Evolutionary conservation across 2,329 filamentous ascomycete genomes (phyloP).

Genomic region (Ophiostoma perfectum): DNA sequence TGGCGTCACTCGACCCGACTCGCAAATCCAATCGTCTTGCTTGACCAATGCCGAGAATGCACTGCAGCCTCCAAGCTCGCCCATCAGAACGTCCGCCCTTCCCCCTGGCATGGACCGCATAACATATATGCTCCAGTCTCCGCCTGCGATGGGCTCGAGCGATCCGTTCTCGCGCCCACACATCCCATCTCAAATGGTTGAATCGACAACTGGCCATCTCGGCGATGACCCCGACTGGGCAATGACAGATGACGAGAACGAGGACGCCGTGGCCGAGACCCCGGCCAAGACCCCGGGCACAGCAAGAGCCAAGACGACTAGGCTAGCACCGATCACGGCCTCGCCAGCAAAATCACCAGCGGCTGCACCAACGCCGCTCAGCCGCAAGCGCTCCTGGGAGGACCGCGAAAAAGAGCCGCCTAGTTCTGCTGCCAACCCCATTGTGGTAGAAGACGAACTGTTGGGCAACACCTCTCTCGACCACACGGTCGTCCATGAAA

Average conservation of each 20-base stretch:
- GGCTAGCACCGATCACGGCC: not conserved
- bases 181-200: not conserved
- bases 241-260: not conserved
- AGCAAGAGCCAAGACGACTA: not conserved
- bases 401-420: not conserved
- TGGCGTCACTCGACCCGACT: not conserved
- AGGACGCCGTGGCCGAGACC: not conserved
- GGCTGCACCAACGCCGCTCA: not conserved
- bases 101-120: slow-evolving; percentile 18
- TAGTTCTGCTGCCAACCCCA: too few relatives aligned
- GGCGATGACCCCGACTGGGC: not conserved
- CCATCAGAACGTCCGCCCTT: slow-evolving; percentile 5
- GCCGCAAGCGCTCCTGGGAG: not conserved
- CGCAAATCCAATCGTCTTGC: slow-evolving; percentile 17
- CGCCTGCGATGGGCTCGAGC: not conserved
- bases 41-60: not conserved
- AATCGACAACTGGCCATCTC: too few relatives aligned
- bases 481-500: not conserved
- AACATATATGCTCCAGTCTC: slow-evolving; percentile 17
- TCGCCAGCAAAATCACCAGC: not conserved
- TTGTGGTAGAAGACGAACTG: too few relatives aligned
- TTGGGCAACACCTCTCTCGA: not conserved
- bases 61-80: slow-evolving; percentile 19
- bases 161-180: not conserved
- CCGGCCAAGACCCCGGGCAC: not conserved